Base-by-base conservation (phyloP, 306 rosid species). In the Lathyrus oleraceus region DNA sequence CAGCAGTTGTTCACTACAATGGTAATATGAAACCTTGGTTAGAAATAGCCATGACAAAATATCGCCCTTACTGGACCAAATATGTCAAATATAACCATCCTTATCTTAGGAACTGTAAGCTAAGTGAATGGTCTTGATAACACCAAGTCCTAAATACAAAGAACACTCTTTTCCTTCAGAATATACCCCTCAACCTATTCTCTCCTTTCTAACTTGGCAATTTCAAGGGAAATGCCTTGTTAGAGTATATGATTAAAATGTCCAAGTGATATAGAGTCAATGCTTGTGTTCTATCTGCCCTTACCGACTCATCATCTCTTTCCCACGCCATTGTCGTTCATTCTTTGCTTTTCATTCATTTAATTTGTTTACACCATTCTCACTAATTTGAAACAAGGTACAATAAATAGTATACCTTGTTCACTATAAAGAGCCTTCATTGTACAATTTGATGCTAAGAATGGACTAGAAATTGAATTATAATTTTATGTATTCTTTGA, bases 11-110 rank as follows among this genome's bases (percentile, higher is more conserved):
- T 53, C 99, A 94, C 85, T 94, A 94, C 72, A 94, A 91, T 45
- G 99, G 99, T 48, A 94, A 94, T 76, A 89, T 91, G 96, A 94
- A 94, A 62, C 99, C 99, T 8, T 94, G 99, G 99, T 71, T 94
- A 74, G 99, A 91, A 81, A 83, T 91, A 79, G 95, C 91, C 53
- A 87, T 94, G 92, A 82, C 96, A 3, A 94, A 87, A 81, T 94
- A 94, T 56, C 81, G 91, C n/a, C 69, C 81, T 21, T 87, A 91
- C 77, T 94, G 99, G 99, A 81, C 91, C 73, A 91, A 89, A 81
- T 91, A 94, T 70, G 87, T 91, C 58, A 86, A 87, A 78, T 89
- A 77, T 68, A 83, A 82, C 73, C 97, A 91, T 81, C 97, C 99
- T 71, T 87, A 88, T 82, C 81, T 91, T 40, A 81, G 70, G 65